These are phyloP conservation scores for Teratosphaeria gauchensis DNA, from an alignment of 2,329 filamentous ascomycete species.

Conservation along the genomic window DNA sequence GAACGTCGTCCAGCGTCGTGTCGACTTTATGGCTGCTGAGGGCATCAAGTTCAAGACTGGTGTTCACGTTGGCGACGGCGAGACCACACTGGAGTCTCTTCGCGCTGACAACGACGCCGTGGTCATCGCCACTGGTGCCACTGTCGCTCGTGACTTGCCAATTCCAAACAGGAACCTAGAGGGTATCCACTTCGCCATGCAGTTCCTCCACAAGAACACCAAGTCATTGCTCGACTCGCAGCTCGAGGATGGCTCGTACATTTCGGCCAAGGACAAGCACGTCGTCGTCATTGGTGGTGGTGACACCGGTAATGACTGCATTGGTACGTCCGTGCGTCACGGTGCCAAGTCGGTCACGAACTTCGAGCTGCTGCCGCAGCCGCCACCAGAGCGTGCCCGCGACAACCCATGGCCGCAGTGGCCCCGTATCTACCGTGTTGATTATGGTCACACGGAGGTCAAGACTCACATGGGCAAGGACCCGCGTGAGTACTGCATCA, in stretches of 20 bases:
- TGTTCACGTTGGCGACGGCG: conserved; percentile 65
- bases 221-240: conserved; percentile 93
- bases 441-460: conserved; percentile 93
- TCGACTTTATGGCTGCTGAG: conserved; percentile 88
- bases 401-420: conserved; percentile 99
- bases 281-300: conserved; percentile 95
- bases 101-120: conserved; percentile 70
- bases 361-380: conserved; percentile 91
- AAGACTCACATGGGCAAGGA: conserved; percentile 94
- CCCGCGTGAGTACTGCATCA: conserved; percentile 93
- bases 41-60: conserved; percentile 74
- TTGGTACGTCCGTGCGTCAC: conserved; percentile 90
- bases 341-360: conserved; percentile 93
- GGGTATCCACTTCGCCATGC: conserved; percentile 93
- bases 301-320: conserved; percentile 96
- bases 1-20: conserved; percentile 87
- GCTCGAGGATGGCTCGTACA: conserved; percentile 73
- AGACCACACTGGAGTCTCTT: conserved; percentile 59
- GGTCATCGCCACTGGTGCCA: conserved; percentile 84
- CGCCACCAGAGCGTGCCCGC: conserved; percentile 75
- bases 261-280: conserved; percentile 90
- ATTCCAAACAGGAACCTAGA: conserved; percentile 81
- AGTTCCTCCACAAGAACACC: conserved; percentile 95
- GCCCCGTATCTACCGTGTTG: conserved; percentile 96
- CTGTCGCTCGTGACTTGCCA: conserved; percentile 83